phyloP scores from a whole-genome alignment of 192 early-diverging fungal genomes.

The Coemansia sp. region DNA sequence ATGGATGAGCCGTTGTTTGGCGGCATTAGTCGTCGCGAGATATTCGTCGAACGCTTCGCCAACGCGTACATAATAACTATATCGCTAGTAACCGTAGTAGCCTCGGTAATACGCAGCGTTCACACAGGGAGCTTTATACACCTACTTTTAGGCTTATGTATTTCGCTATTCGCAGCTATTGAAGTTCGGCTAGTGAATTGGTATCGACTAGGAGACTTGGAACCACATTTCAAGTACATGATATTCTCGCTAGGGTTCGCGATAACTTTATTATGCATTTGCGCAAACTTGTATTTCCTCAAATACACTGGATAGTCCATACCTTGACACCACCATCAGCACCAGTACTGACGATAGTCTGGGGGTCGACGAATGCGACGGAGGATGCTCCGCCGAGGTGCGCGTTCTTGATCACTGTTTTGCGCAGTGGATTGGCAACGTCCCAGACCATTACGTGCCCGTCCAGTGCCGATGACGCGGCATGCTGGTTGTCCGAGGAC shows the following conservation, averaged over 20 bases:
- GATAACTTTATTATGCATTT: constrained; percentile 38
- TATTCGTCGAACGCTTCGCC: constrained; percentile 46
- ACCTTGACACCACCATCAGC: constrained; percentile 82
- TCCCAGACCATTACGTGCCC: constrained; percentile 92
- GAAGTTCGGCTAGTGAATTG: constrained; percentile 54
- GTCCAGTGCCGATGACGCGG: constrained; percentile 82
- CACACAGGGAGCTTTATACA: constrained; percentile 25
- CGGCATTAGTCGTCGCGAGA: constrained; percentile 50
- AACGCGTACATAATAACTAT: constrained; percentile 24
- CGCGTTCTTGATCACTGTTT: constrained; percentile 75
- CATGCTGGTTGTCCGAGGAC: constrained; percentile 72
- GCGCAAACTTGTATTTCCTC: constrained; percentile 51
- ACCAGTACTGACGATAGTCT: constrained; percentile 72
- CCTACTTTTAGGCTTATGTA: constrained; percentile 34
- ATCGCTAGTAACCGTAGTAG: constrained; percentile 14
- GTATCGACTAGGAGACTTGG: constrained; percentile 60
- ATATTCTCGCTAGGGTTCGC: constrained; percentile 37
- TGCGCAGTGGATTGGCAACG: constrained; percentile 73
- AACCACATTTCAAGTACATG: constrained; percentile 51
- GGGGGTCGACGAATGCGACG: constrained; percentile 67
- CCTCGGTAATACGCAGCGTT: constrained; percentile 26
- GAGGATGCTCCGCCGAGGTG: constrained; percentile 80
- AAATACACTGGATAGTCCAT: constrained; percentile 44
- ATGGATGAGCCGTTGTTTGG: constrained; percentile 59
- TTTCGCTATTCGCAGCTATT: constrained; percentile 32